Evolutionary conservation across 805 yeast genomes (phyloP), one percentile per base, ranked within the genome.

Genomic region (Saccharomycopsis sp.): DNA sequence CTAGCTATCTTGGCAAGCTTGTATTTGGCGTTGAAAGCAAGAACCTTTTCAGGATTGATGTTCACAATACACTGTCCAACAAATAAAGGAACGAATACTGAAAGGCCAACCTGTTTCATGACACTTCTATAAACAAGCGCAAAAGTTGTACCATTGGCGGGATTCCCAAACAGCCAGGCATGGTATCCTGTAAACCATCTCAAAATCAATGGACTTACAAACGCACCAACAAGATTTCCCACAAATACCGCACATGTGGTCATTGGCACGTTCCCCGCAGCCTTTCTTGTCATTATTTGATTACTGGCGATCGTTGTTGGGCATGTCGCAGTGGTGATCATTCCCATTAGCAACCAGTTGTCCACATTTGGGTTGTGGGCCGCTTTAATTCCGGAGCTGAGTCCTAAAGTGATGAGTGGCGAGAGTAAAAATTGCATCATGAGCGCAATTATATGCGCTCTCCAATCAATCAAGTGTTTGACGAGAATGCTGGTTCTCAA

Each of bases 241-340:
- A 90, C 78, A 59, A 90, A 82, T 8, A 91, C 97, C 68, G 89
- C 96, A 68, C 94, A 85, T 4, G 89, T 73, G 18, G 96, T 85
- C 55, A 90, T 71, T 16, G 86, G 71, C 63, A 82, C 91, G 70
- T 90, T 89, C 7, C 97, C 97, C 63, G 85, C 83, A 0, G 97
- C 96, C 59, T 80, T 80, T 55, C 83, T 79, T 3, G 97, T 91
- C 97, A 91, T 91, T 29, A 91, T 91, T 29, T 91, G 97, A 68
- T 91, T 91, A 1, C 97, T 89, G 0, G 91, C 82, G 18, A 91
- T 96, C 0, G 97, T 91, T 7, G 97, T 91, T 29, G 97, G 97
- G 69, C 95, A 88, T 12, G 92, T 80, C 34, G 89, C 88, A 1
- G 96, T 87, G 51, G 89, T 86, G 18, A 91, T 80, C 59, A 91